Percentiles rank a stretch among this genome's conserved stretches.
Evolutionary conservation across 1,284 basidiomycete genomes (phyloP).

Genomic region (Trichosporon faecale): DNA sequence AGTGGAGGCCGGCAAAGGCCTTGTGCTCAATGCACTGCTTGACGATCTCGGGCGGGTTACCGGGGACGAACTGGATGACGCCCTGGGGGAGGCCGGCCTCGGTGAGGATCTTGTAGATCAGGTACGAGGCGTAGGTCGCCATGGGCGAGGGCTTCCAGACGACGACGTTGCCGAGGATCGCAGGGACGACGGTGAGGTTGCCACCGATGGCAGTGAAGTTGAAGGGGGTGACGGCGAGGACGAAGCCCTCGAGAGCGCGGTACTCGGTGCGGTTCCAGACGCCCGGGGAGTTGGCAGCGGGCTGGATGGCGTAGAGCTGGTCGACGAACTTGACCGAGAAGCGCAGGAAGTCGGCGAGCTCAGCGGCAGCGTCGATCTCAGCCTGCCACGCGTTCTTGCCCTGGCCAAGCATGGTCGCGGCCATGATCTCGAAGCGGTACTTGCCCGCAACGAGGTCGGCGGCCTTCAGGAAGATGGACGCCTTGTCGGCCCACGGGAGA

Average conservation of each 20-base stretch:
- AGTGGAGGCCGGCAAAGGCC: conserved; percentile 85
- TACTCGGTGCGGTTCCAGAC: conserved; percentile 98
- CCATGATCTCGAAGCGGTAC: conserved; percentile 91
- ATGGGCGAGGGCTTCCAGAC: conserved; percentile 98
- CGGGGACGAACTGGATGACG: conserved; percentile 96
- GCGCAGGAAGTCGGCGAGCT: conserved; percentile 92
- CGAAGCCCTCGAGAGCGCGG: conserved; percentile 93
- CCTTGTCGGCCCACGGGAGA: conserved; percentile 92
- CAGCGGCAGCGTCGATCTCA: conserved; percentile 97
- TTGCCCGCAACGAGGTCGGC: conserved; percentile 91
- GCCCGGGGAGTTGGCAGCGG: conserved; percentile 77
- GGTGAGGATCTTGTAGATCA: conserved; percentile 83
- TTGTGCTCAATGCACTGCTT: conserved; percentile 75
- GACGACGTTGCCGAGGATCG: conserved; percentile 89
- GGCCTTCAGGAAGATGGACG: conserved; percentile 96
- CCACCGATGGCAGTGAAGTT: conserved; percentile 98
- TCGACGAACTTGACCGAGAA: conserved; percentile 97
- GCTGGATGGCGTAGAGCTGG: conserved; percentile 88
- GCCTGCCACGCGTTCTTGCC: conserved; percentile 99
- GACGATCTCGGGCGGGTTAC: conserved; percentile 75
- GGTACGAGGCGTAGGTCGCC: conserved; percentile 92
- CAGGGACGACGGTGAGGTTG: conserved; percentile 80
- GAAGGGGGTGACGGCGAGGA: conserved; percentile 95
- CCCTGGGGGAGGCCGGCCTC: conserved; percentile 93
- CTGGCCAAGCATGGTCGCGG: conserved; percentile 96